Evolutionary conservation across 169 alveolate genomes (phyloP).

Genomic region (Plasmodium fragile): DNA sequence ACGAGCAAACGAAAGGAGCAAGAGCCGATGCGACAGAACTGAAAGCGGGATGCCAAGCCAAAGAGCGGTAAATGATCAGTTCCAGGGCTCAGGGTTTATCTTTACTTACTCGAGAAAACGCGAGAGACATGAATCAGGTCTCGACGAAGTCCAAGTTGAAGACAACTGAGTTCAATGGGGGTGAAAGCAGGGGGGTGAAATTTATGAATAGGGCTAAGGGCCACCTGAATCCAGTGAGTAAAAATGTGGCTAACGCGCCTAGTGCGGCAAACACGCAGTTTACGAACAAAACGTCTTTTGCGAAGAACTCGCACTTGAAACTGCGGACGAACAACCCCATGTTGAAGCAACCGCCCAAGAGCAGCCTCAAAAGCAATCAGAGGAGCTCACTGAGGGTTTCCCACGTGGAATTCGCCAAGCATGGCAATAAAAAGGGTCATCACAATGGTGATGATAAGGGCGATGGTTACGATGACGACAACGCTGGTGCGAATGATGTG

Average conservation of each 20-base stretch:
- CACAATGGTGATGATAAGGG: not conserved
- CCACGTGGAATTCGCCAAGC: not conserved
- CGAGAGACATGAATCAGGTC: conserved; percentile 42
- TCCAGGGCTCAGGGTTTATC: not conserved
- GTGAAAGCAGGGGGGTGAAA: conserved; percentile 58
- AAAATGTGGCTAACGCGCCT: not conserved
- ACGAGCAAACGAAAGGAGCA: not conserved
- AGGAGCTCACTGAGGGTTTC: conserved; percentile 5
- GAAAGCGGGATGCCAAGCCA: conserved; percentile 7
- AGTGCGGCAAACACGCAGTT: not conserved
- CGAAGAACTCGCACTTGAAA: conserved; percentile 37
- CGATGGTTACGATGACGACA: not conserved
- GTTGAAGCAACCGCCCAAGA: conserved; percentile 34
- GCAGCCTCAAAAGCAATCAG: conserved; percentile 33
- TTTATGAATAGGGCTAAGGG: conserved; percentile 44
- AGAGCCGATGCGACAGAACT: not conserved
- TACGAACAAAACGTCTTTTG: conserved; percentile 13
- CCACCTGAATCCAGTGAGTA: conserved; percentile 18
- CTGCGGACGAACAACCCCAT: conserved; percentile 14
- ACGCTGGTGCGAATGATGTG: not conserved
- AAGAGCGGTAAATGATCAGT: not conserved
- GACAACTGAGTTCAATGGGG: conserved; percentile 33
- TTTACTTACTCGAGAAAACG: not conserved
- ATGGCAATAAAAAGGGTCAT: not conserved
- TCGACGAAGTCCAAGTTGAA: conserved; percentile 46